A percentile compares a stretch with the other conserved stretches of the same genome.
phyloP scores from a whole-genome alignment of 78 protist species.

The Planoprotostelium fungivorum region DNA sequence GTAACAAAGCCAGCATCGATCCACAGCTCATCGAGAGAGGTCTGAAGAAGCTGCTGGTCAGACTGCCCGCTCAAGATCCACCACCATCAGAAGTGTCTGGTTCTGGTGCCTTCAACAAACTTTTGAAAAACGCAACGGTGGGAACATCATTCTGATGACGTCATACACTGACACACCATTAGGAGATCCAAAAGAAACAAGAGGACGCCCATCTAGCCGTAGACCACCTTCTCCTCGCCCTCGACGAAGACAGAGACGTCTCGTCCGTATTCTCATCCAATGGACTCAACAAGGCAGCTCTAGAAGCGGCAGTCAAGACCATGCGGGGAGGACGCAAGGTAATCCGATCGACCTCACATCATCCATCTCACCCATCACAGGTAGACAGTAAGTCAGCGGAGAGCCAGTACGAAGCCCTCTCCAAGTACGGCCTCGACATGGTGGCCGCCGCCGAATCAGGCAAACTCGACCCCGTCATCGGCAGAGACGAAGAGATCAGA shows the following conservation, averaged over 20 bases:
- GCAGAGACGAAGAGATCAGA: conserved; percentile 96
- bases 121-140: neutral
- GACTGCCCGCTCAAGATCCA: conserved; percentile 39
- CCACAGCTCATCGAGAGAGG: conserved; percentile 29
- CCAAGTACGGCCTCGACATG: conserved; percentile 81
- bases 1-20: conserved; percentile 49
- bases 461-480: conserved; percentile 97
- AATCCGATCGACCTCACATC: neutral
- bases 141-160: conserved; percentile 13
- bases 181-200: conserved; percentile 47
- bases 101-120: neutral
- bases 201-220: conserved; percentile 60
- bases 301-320: conserved; percentile 35
- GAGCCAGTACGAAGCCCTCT: conserved; percentile 72
- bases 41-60: conserved; percentile 10
- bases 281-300: conserved; percentile 45
- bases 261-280: conserved; percentile 27
- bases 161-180: too few relatives aligned
- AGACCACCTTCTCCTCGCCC: conserved; percentile 43
- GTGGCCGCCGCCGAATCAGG: conserved; percentile 82
- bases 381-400: conserved; percentile 40
- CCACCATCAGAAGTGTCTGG: conserved; percentile 35
- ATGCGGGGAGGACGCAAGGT: conserved; percentile 51
- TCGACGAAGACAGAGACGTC: conserved; percentile 30
- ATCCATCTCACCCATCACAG: neutral